Conservation (phyloP, 352 stramenopile species). For the Globisporangium radiosum region DNA sequence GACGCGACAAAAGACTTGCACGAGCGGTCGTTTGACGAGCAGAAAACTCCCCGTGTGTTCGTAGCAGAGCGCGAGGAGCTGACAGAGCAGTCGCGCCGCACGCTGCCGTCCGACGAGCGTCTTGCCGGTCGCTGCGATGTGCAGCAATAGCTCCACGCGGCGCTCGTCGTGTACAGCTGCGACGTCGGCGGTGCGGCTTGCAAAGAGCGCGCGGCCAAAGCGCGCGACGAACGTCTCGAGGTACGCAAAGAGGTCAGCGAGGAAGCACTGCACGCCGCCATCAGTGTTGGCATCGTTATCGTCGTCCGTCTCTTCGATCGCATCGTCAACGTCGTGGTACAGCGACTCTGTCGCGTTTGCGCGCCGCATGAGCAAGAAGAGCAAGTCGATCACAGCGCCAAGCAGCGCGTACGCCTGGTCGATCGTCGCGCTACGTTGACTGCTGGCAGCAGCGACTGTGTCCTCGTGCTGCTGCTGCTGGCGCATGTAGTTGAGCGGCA, state of each 20-base stretch:
- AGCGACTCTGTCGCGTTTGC: constrained; percentile 41
- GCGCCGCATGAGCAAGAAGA: constrained; percentile 53
- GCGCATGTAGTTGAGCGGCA: constrained; percentile 16
- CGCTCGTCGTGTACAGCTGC: constrained; percentile 46
- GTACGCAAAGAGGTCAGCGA: constrained; percentile 43
- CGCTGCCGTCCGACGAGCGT: constrained; percentile 20
- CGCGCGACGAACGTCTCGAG: constrained; percentile 37
- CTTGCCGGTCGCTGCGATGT: constrained; percentile 37
- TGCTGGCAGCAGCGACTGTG: neutral
- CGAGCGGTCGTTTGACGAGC: constrained; percentile 36
- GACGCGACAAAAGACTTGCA: constrained; percentile 34
- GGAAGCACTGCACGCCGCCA: constrained; percentile 20
- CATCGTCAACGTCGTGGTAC: constrained; percentile 11
- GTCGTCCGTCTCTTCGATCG: constrained; percentile 18
- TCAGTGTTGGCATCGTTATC: constrained; percentile 1
- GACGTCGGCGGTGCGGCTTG: constrained; percentile 33
- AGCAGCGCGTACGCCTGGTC: constrained; percentile 51
- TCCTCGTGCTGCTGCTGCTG: neutral
- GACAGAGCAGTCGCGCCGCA: constrained; percentile 36
- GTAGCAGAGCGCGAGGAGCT: constrained; percentile 44
- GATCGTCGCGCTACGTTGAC: constrained; percentile 5
- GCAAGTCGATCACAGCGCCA: constrained; percentile 35
- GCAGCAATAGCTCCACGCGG: constrained; percentile 38
- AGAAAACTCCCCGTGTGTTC: constrained; percentile 59
- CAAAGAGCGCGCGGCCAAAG: constrained; percentile 54